Evolutionary conservation across 2,329 filamentous ascomycete species (phyloP).

Genomic region (Didymella keratinophila): DNA sequence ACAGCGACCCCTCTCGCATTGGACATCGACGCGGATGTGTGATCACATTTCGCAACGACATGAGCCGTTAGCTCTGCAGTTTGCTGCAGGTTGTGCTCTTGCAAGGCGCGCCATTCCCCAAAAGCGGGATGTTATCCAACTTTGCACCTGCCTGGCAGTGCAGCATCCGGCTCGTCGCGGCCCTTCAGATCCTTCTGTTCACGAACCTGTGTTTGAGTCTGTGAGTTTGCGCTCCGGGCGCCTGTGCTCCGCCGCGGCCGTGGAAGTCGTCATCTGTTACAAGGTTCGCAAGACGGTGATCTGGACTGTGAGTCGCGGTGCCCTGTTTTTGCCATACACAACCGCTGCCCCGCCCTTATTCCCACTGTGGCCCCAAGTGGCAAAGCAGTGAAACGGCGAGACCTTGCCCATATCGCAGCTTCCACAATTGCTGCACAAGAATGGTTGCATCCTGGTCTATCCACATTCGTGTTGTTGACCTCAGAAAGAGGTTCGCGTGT

Average conservation of each 20-base stretch:
- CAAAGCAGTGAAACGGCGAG: conserved; percentile 16
- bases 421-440: not conserved
- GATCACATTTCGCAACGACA: not conserved
- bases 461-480: not conserved
- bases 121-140: not conserved
- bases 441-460: not conserved
- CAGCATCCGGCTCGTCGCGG: conserved; percentile 4
- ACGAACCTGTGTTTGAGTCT: conserved; percentile 1
- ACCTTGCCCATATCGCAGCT: conserved; percentile 6
- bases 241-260: not conserved
- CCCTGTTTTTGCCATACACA: not conserved
- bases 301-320: not conserved
- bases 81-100: not conserved
- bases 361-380: not conserved
- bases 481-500: conserved; percentile 6
- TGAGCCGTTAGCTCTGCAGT: conserved; percentile 1
- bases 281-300: not conserved
- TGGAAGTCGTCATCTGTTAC: conserved; percentile 1
- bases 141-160: not conserved
- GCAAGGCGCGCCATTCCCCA: conserved; percentile 1
- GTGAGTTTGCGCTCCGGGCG: not conserved
- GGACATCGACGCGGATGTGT: not conserved
- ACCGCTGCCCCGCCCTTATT: not conserved
- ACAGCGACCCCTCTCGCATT: not conserved
- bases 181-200: not conserved